These are phyloP conservation scores for Trifolium repens DNA, from an alignment of 306 rosid genomes.

Conservation along the genomic window DNA sequence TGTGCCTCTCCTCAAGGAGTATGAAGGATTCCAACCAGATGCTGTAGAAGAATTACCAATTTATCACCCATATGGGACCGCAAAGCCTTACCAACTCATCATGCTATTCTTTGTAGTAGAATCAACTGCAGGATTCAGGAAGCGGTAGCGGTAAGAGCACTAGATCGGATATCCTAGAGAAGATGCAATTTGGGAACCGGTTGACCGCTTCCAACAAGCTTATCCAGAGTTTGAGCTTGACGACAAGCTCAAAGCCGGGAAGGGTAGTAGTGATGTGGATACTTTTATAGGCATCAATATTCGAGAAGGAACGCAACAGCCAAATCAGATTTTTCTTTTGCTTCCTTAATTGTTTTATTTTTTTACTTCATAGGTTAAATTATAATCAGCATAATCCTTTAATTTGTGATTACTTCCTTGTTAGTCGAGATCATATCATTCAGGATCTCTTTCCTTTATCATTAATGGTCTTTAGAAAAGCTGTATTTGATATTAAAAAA, in stretches of 20 bases:
- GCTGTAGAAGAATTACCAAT: not conserved
- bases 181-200: not conserved
- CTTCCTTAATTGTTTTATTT: not conserved
- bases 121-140: not conserved
- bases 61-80: not conserved
- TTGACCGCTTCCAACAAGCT: not conserved
- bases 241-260: not conserved
- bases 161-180: not conserved
- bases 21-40: not conserved
- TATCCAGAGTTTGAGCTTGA: constrained; percentile 6
- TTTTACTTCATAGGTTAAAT: not conserved
- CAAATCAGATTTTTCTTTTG: not conserved
- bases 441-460: not conserved
- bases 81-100: not conserved
- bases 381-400: not conserved
- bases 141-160: not conserved
- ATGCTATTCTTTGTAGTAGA: not conserved
- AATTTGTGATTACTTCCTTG: not conserved
- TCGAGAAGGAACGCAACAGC: not conserved
- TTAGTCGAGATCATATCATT: not conserved
- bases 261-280: constrained; percentile 10
- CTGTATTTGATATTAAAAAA: not conserved
- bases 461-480: not conserved
- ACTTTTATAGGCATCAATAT: not conserved
- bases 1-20: not conserved